A percentile compares a stretch with the other conserved stretches of the same genome.
These are phyloP conservation scores for Sodiomyces alkalinus DNA, from an alignment of 2,329 filamentous ascomycete species.

Conservation along the genomic window DNA sequence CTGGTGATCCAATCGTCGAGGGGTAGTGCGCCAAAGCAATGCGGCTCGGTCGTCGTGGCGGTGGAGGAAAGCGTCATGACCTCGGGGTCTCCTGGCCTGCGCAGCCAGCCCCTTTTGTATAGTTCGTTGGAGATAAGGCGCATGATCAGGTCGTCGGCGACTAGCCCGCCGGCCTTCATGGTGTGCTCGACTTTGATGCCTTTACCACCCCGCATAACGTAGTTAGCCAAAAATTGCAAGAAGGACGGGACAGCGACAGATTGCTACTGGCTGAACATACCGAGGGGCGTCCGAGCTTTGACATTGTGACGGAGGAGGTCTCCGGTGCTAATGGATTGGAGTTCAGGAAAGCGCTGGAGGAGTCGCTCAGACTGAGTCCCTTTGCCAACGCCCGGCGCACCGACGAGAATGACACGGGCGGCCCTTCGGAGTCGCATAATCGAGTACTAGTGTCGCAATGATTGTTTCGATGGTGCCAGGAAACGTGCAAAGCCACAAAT, in stretches of 20 bases:
- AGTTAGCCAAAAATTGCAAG: too few species aligned
- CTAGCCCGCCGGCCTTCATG: slow-evolving; percentile 80
- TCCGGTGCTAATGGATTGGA: slow-evolving; percentile 85
- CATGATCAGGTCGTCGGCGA: slow-evolving; percentile 81
- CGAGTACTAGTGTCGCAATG: slow-evolving; percentile 2
- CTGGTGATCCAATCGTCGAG: slow-evolving; percentile 25
- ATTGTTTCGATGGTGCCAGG: slow-evolving; percentile 4
- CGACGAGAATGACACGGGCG: slow-evolving; percentile 85
- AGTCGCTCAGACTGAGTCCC: slow-evolving; percentile 89
- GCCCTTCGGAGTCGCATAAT: slow-evolving; percentile 58
- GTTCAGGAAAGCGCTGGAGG: slow-evolving; percentile 71
- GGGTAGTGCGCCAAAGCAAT: slow-evolving; percentile 14
- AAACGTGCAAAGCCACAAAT: slow-evolving; percentile 1
- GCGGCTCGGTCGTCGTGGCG: slow-evolving; percentile 23
- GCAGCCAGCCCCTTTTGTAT: slow-evolving; percentile 69
- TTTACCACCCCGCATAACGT: too few species aligned
- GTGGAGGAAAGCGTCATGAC: slow-evolving; percentile 36
- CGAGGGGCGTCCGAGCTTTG: slow-evolving; percentile 69
- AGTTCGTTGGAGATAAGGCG: slow-evolving; percentile 87
- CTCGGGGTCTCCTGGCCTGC: too few species aligned
- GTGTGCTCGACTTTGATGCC: slow-evolving; percentile 81
- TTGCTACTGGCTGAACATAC: slow-evolving; percentile 33
- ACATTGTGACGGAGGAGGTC: slow-evolving; percentile 90
- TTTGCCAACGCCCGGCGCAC: slow-evolving; percentile 93
- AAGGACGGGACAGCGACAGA: too few species aligned